These are phyloP conservation scores for Cetradonia linearis DNA, from an alignment of 495 filamentous ascomycete species.

Conservation along the genomic window DNA sequence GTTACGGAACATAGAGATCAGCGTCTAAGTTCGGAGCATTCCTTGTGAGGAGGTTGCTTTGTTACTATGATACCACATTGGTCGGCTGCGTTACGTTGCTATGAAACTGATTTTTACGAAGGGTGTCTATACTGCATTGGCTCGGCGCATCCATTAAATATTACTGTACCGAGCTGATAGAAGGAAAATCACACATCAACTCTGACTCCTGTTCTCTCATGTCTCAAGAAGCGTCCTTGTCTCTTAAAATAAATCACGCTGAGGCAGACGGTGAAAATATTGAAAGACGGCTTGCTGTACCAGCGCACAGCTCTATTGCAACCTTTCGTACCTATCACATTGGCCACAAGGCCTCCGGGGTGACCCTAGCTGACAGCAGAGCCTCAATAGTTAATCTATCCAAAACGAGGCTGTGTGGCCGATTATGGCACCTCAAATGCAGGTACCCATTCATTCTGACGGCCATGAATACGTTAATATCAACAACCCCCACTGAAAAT, in stretches of 20 bases:
- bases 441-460: neutral
- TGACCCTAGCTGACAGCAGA: neutral
- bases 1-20: conserved; percentile 8
- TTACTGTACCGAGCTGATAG: neutral
- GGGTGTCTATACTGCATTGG: conserved; percentile 9
- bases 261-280: neutral
- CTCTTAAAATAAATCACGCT: neutral
- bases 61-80: conserved; percentile 16
- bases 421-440: neutral
- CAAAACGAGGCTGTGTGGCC: conserved; percentile 5
- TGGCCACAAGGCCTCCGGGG: neutral
- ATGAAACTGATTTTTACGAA: neutral
- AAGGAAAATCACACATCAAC: neutral
- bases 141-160: neutral
- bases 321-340: neutral
- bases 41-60: neutral
- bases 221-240: no score
- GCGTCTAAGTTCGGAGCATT: conserved; percentile 4
- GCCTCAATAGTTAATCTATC: neutral
- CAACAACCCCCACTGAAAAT: neutral
- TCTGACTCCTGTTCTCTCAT: neutral
- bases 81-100: conserved; percentile 5
- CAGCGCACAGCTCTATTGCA: neutral
- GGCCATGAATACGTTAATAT: neutral
- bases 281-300: neutral